These are phyloP conservation scores for Lizanozyma gosingica DNA, from an alignment of 1,139 yeast species.

Conservation along the genomic window DNA sequence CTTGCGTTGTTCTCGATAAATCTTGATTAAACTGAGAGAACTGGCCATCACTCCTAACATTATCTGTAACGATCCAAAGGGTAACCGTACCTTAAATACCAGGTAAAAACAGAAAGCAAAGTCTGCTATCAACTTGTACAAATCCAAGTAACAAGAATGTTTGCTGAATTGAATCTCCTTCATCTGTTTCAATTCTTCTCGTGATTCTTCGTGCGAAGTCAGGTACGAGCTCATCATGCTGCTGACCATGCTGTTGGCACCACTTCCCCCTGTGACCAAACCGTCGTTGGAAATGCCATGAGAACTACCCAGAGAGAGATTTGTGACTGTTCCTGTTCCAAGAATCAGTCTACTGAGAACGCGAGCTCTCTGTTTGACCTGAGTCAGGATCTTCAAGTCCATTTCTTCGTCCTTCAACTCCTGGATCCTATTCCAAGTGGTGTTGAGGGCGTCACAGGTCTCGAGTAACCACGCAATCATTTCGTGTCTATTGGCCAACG, in stretches of 20 bases:
- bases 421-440: slow-evolving; percentile 13
- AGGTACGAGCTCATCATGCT: not conserved
- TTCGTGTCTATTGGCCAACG: slow-evolving; percentile 15
- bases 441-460: slow-evolving; percentile 17
- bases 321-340: not conserved
- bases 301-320: no score
- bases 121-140: slow-evolving; percentile 34
- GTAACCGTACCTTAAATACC: slow-evolving; percentile 31
- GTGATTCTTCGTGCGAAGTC: slow-evolving; percentile 10
- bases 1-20: slow-evolving; percentile 33
- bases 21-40: slow-evolving; percentile 27
- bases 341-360: slow-evolving; percentile 9
- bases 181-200: slow-evolving; percentile 16
- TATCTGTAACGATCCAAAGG: slow-evolving; percentile 36
- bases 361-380: slow-evolving; percentile 20
- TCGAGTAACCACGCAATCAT: slow-evolving; percentile 21
- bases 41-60: slow-evolving; percentile 43
- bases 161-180: slow-evolving; percentile 30
- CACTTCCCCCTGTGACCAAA: slow-evolving; percentile 14
- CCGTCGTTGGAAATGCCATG: slow-evolving; percentile 21
- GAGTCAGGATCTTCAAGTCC: slow-evolving; percentile 17
- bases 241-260: not conserved
- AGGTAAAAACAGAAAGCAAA: slow-evolving; percentile 36
- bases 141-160: slow-evolving; percentile 31
- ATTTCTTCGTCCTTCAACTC: slow-evolving; percentile 14